Base-by-base conservation (phyloP, 306 rosid species). In the Prosopis cineraria region DNA sequence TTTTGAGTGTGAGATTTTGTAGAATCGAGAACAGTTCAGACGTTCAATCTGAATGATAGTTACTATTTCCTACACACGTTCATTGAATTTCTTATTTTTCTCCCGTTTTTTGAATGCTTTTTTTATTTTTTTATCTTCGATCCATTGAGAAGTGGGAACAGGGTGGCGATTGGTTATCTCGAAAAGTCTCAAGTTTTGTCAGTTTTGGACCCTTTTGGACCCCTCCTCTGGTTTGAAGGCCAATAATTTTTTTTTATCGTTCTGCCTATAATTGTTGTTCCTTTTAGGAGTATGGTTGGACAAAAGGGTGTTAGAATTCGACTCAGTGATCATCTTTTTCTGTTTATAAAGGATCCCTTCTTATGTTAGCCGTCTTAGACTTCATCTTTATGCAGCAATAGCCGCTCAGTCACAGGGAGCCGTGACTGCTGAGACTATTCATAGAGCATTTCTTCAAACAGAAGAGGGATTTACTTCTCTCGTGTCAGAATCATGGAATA, bases 401-500 rank as follows among this genome's bases (percentile, higher is more conserved):
- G 63, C 89, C 76, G 88, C 88, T 19, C 89, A 90, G 79, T 72
- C 88, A 4, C 80, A 9, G 37, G 94, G 91, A 52, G 85, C 80
- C 76, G 95, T 90, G 87, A 88, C 97, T 0, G 25, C 86, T 20
- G 88, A 90, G 78, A 81, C 93, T 41, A 88, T 93, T 76, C 83
- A 77, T 53, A 60, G 85, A 20, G 97, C 98, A 0, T 93, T 91
- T 72, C 85, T 56, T 29, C 74, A 56, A 44, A 91, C 98, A 0
- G 98, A 93, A 80, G 95, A 93, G 53, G 97, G 97, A 65, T 93
- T 85, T 83, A 93, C 91, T 2, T 79, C 89, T 2, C 85, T 79
- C 39, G 95, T 93, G 76, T 80, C 97, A 0, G 92, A 90, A 74
- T 45, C 75, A 48, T 93, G 95, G 95, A 79, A 60, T 74, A 81